Evolutionary conservation across 352 stramenopile genomes (phyloP).

Genomic region (Phytophthora pinifolia): DNA sequence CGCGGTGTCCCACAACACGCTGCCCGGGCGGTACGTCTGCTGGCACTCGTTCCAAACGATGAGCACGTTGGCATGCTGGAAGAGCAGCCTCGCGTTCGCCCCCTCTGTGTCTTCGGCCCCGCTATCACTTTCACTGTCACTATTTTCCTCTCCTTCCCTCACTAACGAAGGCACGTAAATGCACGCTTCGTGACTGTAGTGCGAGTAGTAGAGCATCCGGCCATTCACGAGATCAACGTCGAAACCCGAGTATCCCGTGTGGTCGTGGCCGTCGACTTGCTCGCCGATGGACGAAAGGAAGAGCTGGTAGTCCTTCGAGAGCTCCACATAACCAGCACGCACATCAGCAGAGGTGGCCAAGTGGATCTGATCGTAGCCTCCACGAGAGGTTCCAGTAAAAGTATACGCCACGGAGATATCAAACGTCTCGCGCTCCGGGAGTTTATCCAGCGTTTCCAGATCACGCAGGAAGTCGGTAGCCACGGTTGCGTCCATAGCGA

Average conservation of each 20-base stretch:
- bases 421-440: constrained; percentile 78
- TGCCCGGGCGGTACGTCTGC: constrained; percentile 79
- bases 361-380: constrained; percentile 76
- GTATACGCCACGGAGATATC: constrained; percentile 81
- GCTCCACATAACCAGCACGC: constrained; percentile 33
- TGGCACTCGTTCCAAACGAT: constrained; percentile 90
- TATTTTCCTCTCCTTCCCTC: constrained; percentile 34
- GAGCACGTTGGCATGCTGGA: constrained; percentile 72
- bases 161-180: constrained; percentile 84
- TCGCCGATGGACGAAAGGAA: constrained; percentile 77
- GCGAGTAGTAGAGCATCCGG: constrained; percentile 69
- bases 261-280: constrained; percentile 41
- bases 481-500: constrained; percentile 63
- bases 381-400: constrained; percentile 61
- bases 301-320: constrained; percentile 68
- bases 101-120: constrained; percentile 31
- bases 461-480: constrained; percentile 61
- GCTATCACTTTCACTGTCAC: constrained; percentile 38
- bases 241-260: constrained; percentile 54
- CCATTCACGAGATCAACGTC: constrained; percentile 39
- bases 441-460: constrained; percentile 71
- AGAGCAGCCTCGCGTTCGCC: constrained; percentile 35
- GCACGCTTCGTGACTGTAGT: constrained; percentile 77
- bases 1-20: constrained; percentile 73
- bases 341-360: constrained; percentile 60